Evolutionary conservation across 2,329 filamentous ascomycete species (phyloP).

Genomic region (Colletotrichum tanaceti): DNA sequence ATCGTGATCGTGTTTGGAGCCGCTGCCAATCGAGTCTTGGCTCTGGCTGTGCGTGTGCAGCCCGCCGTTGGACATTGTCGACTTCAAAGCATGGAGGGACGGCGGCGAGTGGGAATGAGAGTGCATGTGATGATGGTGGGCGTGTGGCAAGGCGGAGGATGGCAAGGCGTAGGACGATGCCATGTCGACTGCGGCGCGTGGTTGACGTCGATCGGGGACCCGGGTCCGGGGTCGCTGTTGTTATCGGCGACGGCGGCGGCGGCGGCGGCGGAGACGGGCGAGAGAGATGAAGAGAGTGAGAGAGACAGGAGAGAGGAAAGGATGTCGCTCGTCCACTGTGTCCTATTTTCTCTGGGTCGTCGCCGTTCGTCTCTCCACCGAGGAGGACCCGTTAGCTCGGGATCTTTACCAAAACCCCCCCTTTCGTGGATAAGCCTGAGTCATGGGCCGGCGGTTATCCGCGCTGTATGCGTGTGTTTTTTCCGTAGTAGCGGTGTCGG

Average conservation of each 20-base stretch:
- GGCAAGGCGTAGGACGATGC: conserved; percentile 66
- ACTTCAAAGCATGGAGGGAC: conserved; percentile 54
- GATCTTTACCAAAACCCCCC: conserved; percentile 17
- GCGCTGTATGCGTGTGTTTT: background rate
- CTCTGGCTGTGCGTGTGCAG: conserved; percentile 47
- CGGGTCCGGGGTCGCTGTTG: conserved; percentile 15
- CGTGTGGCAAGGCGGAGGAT: conserved; percentile 61
- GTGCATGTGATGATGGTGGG: conserved; percentile 57
- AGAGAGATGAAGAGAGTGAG: background rate
- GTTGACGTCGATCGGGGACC: conserved; percentile 30
- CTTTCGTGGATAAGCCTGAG: conserved; percentile 18
- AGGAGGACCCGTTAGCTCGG: conserved; percentile 30
- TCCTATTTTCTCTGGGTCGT: conserved; percentile 32
- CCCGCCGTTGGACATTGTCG: conserved; percentile 45
- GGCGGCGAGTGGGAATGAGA: conserved; percentile 54
- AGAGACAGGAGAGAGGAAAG: background rate
- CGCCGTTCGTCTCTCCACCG: conserved; percentile 31
- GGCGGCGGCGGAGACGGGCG: conserved; percentile 29
- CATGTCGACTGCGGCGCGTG: conserved; percentile 49
- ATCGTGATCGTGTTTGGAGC: conserved; percentile 49
- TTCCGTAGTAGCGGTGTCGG: background rate
- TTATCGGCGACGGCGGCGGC: conserved; percentile 26
- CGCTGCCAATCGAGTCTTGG: conserved; percentile 40
- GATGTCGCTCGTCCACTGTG: conserved; percentile 12
- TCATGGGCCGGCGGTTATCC: conserved; percentile 21